Evolutionary conservation across 331 rosid species (phyloP).

Genomic region (Rhamnella rubrinervis): DNA sequence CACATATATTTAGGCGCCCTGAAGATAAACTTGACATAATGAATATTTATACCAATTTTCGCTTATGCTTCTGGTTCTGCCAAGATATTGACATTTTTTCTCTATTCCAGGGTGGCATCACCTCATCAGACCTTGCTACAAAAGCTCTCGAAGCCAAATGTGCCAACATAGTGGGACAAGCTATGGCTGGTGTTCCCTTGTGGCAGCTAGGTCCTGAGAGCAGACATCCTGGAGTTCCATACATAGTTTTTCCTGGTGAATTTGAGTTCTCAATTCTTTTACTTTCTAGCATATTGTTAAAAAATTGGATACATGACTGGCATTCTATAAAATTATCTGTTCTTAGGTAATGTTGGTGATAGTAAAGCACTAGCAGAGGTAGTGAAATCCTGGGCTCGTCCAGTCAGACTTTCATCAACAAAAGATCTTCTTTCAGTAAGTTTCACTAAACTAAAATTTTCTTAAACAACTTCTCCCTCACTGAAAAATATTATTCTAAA

Average conservation of each 20-base stretch:
- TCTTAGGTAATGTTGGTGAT: slow-evolving; percentile 90
- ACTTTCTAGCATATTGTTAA: slow-evolving; percentile 9
- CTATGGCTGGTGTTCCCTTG: slow-evolving; percentile 91
- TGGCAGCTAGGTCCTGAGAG: slow-evolving; percentile 98
- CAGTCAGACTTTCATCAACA: slow-evolving; percentile 60
- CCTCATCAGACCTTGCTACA: slow-evolving; percentile 93
- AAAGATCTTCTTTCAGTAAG: slow-evolving; percentile 85
- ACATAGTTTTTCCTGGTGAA: slow-evolving; percentile 96
- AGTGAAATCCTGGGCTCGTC: slow-evolving; percentile 79
- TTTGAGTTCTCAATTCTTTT: slow-evolving; percentile 14
- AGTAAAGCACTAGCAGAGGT: slow-evolving; percentile 72
- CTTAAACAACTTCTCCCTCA: slow-evolving; percentile 1
- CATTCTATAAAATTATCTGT: slow-evolving; percentile 9
- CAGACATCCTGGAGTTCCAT: slow-evolving; percentile 95
- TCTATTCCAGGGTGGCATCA: slow-evolving; percentile 83
- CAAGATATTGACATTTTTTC: slow-evolving; percentile 26
- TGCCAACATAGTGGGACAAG: slow-evolving; percentile 95
- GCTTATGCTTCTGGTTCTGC: not conserved
- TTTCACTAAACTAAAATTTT: slow-evolving; percentile 17
- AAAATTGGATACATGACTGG: not conserved
- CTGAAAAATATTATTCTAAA: slow-evolving; percentile 16
- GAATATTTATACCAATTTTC: not conserved
- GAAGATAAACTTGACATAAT: not conserved
- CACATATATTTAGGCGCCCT: not conserved
- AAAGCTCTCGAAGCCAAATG: slow-evolving; percentile 95